phyloP scores from a whole-genome alignment of 176 grass and related monocot species.

The Phragmites australis region DNA sequence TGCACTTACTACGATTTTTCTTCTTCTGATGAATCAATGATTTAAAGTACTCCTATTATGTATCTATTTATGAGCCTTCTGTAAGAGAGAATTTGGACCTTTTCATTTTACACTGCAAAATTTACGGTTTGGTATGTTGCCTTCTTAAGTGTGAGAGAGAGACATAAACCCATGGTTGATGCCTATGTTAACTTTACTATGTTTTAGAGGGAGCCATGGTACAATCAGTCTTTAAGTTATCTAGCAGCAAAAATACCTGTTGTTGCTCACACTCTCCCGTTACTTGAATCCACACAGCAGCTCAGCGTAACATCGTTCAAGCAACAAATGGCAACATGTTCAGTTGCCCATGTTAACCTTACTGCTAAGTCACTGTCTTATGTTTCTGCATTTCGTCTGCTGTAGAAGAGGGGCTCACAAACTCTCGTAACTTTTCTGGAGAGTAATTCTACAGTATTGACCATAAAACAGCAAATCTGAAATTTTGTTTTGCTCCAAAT shows the following conservation, averaged over 20 bases:
- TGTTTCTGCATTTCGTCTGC: neutral
- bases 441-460: neutral
- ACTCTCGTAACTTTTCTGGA: neutral
- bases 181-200: neutral
- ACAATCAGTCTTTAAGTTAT: neutral
- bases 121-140: neutral
- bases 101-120: neutral
- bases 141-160: conserved; percentile 3
- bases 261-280: conserved; percentile 10
- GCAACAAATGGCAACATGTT: neutral
- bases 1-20: neutral
- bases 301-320: neutral
- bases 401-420: neutral
- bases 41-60: neutral
- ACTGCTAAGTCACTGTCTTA: neutral
- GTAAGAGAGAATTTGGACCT: neutral
- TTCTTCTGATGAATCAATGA: neutral
- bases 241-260: neutral
- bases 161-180: neutral
- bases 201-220: neutral
- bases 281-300: neutral
- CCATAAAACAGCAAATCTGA: neutral
- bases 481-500: neutral
- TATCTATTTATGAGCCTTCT: neutral
- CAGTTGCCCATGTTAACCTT: neutral